Evolutionary conservation across 2,329 filamentous ascomycete genomes (phyloP).

Genomic region (Ophiostoma australiae): DNA sequence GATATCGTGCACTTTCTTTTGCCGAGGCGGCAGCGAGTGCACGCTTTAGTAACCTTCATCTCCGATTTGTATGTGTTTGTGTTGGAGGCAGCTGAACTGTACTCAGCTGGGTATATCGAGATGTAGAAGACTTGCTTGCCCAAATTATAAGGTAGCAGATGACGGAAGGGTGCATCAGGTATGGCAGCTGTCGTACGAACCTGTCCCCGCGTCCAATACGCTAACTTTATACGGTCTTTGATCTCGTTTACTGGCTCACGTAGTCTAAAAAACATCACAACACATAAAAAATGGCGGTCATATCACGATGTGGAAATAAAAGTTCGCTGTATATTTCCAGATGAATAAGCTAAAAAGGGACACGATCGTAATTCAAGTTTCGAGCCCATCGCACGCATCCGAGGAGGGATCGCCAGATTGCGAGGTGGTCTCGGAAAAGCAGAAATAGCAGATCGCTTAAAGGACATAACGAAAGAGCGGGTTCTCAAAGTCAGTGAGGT

Average conservation of each 20-base stretch:
- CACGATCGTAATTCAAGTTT: background rate
- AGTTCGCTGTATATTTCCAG: background rate
- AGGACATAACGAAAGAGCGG: slow-evolving; percentile 16
- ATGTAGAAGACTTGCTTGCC: background rate
- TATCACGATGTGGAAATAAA: background rate
- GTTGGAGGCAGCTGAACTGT: background rate
- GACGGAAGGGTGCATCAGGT: background rate
- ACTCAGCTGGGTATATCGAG: background rate
- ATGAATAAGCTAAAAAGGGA: background rate
- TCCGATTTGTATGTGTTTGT: background rate
- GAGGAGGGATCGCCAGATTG: background rate
- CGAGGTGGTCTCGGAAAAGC: background rate
- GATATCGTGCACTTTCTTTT: background rate
- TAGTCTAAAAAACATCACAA: background rate
- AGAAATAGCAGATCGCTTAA: background rate
- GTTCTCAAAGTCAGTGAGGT: slow-evolving; percentile 14
- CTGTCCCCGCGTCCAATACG: background rate
- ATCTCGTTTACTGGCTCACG: background rate
- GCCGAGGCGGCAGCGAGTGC: slow-evolving; percentile 8
- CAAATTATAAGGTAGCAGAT: background rate
- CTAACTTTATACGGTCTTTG: background rate
- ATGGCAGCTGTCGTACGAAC: background rate
- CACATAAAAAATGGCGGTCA: background rate
- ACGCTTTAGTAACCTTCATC: slow-evolving; percentile 13
- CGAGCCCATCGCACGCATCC: background rate